Conservation (phyloP, 78 protist genomes). For the Dictyostelium brefeldianum region DNA sequence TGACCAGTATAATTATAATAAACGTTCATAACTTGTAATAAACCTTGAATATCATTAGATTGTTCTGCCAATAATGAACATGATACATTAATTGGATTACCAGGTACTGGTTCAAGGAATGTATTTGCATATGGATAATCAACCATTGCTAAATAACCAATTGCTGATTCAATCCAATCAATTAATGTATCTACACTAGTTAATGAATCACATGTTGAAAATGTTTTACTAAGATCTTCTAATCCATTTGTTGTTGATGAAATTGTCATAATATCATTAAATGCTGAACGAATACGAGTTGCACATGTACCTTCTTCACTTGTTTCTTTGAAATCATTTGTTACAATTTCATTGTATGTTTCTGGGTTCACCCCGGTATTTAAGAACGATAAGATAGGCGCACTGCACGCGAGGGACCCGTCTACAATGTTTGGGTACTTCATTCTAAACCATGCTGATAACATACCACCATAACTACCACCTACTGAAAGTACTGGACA, state of each 20-base stretch:
- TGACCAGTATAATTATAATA: slow-evolving; percentile 75
- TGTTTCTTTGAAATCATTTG: slow-evolving; percentile 63
- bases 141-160: slow-evolving; percentile 77
- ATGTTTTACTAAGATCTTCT: slow-evolving; percentile 2
- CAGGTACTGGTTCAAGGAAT: slow-evolving; percentile 85
- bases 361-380: slow-evolving; percentile 54
- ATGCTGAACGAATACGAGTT: slow-evolving; percentile 38
- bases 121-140: slow-evolving; percentile 81
- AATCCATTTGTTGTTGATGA: slow-evolving; percentile 15
- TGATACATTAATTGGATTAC: slow-evolving; percentile 79
- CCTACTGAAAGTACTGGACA: slow-evolving; percentile 78
- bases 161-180: slow-evolving; percentile 49
- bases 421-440: slow-evolving; percentile 72
- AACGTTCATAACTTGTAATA: slow-evolving; percentile 8
- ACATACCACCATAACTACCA: slow-evolving; percentile 86
- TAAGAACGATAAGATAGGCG: slow-evolving; percentile 67
- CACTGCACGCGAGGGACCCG: slow-evolving; percentile 84
- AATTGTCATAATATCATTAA: slow-evolving; percentile 26
- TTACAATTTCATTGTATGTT: slow-evolving; percentile 73
- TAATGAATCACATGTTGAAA: slow-evolving; percentile 28
- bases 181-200: background rate
- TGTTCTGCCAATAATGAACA: slow-evolving; percentile 32
- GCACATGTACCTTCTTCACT: slow-evolving; percentile 59
- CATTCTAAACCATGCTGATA: slow-evolving; percentile 68
- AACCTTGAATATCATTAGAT: slow-evolving; percentile 17